Conservation (phyloP, 495 filamentous ascomycete species). For the Ascobolus immersus region DNA sequence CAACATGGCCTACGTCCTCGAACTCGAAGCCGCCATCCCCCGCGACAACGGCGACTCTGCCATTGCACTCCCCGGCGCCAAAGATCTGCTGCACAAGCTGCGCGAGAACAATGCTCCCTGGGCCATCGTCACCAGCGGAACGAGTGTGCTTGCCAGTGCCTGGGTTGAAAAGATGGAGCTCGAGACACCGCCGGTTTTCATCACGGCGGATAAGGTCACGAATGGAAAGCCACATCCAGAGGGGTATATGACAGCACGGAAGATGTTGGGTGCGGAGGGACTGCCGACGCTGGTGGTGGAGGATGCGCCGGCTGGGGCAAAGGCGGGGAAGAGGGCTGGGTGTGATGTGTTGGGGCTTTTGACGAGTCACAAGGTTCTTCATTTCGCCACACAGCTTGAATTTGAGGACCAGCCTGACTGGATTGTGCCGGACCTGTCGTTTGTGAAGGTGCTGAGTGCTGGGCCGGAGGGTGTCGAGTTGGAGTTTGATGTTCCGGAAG, state of each 20-base stretch:
- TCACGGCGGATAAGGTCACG: conserved; percentile 65
- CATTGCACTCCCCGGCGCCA: conserved; percentile 11
- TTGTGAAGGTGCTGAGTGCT: too few relatives aligned
- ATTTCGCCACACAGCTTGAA: too few relatives aligned
- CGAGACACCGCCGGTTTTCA: conserved; percentile 43
- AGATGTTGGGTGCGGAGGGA: conserved; percentile 31
- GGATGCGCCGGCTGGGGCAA: conserved; percentile 80
- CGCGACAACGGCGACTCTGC: neutral
- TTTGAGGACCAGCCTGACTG: too few relatives aligned
- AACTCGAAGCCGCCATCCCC: neutral
- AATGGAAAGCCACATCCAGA: conserved; percentile 71
- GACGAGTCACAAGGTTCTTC: conserved; percentile 74
- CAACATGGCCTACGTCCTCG: conserved; percentile 46
- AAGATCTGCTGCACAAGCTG: conserved; percentile 31
- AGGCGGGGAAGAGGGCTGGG: conserved; percentile 64
- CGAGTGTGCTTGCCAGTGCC: conserved; percentile 50
- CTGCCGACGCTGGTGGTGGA: conserved; percentile 54
- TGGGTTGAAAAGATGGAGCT: conserved; percentile 52
- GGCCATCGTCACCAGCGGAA: conserved; percentile 86
- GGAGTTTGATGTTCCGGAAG: too few relatives aligned
- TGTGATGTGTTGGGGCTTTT: conserved; percentile 71
- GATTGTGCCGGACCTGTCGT: too few relatives aligned
- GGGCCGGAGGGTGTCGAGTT: too few relatives aligned
- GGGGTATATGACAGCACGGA: conserved; percentile 52
- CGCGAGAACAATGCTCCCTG: conserved; percentile 37